A percentile compares a stretch with the other conserved stretches of the same genome.
Conservation (phyloP, 169 alveolate species). For the Plasmodium falciparum region DNA sequence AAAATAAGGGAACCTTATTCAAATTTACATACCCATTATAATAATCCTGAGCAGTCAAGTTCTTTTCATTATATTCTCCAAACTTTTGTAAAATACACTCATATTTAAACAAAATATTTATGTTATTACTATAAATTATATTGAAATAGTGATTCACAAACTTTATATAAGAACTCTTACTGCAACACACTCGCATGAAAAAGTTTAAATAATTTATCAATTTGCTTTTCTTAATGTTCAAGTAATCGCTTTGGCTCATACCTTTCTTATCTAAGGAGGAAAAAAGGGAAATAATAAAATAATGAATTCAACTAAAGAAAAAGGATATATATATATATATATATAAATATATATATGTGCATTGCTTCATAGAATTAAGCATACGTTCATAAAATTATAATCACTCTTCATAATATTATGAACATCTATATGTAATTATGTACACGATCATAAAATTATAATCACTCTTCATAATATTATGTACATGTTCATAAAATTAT, state of each 20-base stretch:
- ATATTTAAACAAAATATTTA: slow-evolving; percentile 42
- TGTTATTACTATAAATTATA: slow-evolving; percentile 62
- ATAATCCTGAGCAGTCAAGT: slow-evolving; percentile 57
- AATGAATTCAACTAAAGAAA: neutral
- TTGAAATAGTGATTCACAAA: slow-evolving; percentile 63
- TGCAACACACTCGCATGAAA: slow-evolving; percentile 75
- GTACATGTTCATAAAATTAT: too few species aligned
- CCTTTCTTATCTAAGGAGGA: slow-evolving; percentile 13
- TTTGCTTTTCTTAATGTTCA: slow-evolving; percentile 69
- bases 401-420: neutral
- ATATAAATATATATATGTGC: neutral
- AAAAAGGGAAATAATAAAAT: slow-evolving; percentile 1
- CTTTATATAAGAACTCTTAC: slow-evolving; percentile 62
- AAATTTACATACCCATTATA: slow-evolving; percentile 56
- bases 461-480: too few species aligned
- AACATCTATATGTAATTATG: too few species aligned
- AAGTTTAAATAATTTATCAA: slow-evolving; percentile 48
- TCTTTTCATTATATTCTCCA: slow-evolving; percentile 46
- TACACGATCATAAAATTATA: too few species aligned
- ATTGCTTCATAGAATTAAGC: neutral
- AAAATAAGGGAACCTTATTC: slow-evolving; percentile 44
- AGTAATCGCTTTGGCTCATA: slow-evolving; percentile 27
- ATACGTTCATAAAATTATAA: too few species aligned
- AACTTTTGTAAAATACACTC: slow-evolving; percentile 70
- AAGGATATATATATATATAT: neutral